Percentiles rank a stretch among this genome's conserved stretches.
Conservation (phyloP, 495 filamentous ascomycete species). For the Aspergillus ostianus region DNA sequence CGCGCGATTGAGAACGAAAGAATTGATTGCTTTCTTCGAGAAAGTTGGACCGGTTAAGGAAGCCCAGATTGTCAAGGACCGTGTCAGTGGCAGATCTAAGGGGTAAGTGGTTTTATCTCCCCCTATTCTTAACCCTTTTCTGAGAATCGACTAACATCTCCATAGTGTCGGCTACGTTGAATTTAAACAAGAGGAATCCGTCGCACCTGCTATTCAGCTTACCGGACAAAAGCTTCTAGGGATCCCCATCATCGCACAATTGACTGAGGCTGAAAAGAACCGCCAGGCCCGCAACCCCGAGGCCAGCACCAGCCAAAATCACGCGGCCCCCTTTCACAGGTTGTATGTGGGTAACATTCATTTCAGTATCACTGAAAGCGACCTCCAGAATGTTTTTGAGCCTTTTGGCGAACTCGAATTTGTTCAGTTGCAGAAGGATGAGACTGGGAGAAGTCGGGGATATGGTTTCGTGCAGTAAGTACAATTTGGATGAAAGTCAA, state of each 20-base stretch:
- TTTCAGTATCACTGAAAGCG: constrained; percentile 97
- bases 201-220: constrained; percentile 90
- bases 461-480: constrained; percentile 99
- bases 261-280: constrained; percentile 99
- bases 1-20: constrained; percentile 84
- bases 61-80: constrained; percentile 98
- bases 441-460: constrained; percentile 83
- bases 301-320: constrained; percentile 58
- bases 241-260: constrained; percentile 97
- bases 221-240: constrained; percentile 98
- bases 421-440: constrained; percentile 94
- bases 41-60: constrained; percentile 95
- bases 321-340: constrained; percentile 91
- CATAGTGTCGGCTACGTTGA: constrained; percentile 97
- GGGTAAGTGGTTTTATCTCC: constrained; percentile 61
- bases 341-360: constrained; percentile 99
- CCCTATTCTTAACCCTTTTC: not conserved
- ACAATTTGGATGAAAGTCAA: not conserved
- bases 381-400: constrained; percentile 95
- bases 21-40: constrained; percentile 94
- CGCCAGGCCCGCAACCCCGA: constrained; percentile 89
- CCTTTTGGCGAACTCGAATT: constrained; percentile 98
- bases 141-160: constrained; percentile 23
- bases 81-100: constrained; percentile 95
- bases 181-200: constrained; percentile 95